A percentile compares a stretch with the other conserved stretches of the same genome.
Evolutionary conservation across 2,329 filamentous ascomycete species (phyloP).

Genomic region (Exophiala calicioides): DNA sequence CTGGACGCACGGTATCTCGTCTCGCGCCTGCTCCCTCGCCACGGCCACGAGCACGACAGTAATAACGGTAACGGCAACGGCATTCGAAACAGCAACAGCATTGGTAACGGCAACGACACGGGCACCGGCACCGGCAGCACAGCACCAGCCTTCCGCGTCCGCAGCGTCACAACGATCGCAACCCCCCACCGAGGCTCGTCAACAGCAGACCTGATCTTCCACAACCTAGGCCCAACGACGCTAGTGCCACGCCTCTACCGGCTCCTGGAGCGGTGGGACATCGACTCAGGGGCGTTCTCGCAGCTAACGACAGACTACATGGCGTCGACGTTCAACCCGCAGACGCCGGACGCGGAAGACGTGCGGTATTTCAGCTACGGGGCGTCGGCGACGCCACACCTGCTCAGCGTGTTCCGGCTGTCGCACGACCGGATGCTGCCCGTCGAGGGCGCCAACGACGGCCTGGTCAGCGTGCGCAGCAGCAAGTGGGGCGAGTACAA

Average conservation of each 20-base stretch:
- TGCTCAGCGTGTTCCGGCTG: constrained; percentile 59
- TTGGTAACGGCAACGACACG: too few relatives aligned
- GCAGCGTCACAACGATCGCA: constrained; percentile 65
- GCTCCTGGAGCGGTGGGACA: constrained; percentile 54
- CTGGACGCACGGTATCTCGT: constrained; percentile 67
- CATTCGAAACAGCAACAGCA: too few relatives aligned
- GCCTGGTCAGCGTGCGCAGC: constrained; percentile 61
- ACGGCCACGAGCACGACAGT: too few relatives aligned
- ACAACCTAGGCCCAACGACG: constrained; percentile 56
- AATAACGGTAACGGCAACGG: too few relatives aligned
- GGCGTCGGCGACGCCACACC: constrained; percentile 56
- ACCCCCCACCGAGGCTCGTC: constrained; percentile 60
- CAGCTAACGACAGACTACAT: constrained; percentile 63
- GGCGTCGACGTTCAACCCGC: constrained; percentile 59
- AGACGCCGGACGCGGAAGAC: constrained; percentile 56
- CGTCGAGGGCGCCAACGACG: constrained; percentile 62
- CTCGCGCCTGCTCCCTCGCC: constrained; percentile 53
- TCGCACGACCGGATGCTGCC: constrained; percentile 57
- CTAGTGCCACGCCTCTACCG: constrained; percentile 58
- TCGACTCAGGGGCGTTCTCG: constrained; percentile 62
- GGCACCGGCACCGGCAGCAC: too few relatives aligned
- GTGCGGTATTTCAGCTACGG: constrained; percentile 66
- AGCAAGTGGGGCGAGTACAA: constrained; percentile 64
- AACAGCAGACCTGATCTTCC: constrained; percentile 63
- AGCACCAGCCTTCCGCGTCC: constrained; percentile 73